Base-by-base conservation (phyloP, 1,139 yeast genomes). In the Suhomyces yuchorum region DNA sequence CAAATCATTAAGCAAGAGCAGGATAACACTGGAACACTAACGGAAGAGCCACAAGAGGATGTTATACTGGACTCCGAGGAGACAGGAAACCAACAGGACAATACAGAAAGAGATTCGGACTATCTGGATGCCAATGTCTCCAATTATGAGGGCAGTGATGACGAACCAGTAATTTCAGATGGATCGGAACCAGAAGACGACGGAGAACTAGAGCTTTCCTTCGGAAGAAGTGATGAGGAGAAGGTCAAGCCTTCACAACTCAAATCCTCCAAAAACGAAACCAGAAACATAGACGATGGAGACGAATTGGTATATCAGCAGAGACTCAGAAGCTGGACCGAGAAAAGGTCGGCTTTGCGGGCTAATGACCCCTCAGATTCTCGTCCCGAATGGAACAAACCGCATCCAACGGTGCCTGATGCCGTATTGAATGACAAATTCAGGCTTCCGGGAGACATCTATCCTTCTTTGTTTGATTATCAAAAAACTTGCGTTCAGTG, bases 401-500 rank as follows among this genome's bases (percentile, higher is more conserved):
- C 96, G 0, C 96, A 92, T 65, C 97, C 97, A 0, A 68, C 79
- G 0, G 74, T 81, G 26, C 78, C 87, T 0, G 98, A 91, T 62
- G 91, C 96, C 0, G 73, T 78, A 5, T 68, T 93, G 8, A 86
- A 87, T 58, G 82, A 80, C 30, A 78, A 77, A 9, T 91, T 86
- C 63, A 79, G 72, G 51, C 73, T 93, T 0, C 99, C 99, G 0
- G 98, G 98, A 1, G 98, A 93, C 58, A 84, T 93, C 1, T 89
- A 86, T 62, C 86, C 96, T 0, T 79, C 92, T 8, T 70, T 93
- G 12, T 93, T 93, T 63, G 96, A 90, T 56, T 95, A 93, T 62
- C 99, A 93, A 59, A 88, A 89, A 59, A 93, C 99, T 0, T 91
- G 98, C 52, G 93, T 87, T 0, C 93, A 81, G 55, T 81, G 85